A percentile compares a stretch with the other conserved stretches of the same genome.
These are phyloP conservation scores for Mycosarcoma mackinlayi DNA, from an alignment of 1,284 basidiomycete species.

Conservation along the genomic window DNA sequence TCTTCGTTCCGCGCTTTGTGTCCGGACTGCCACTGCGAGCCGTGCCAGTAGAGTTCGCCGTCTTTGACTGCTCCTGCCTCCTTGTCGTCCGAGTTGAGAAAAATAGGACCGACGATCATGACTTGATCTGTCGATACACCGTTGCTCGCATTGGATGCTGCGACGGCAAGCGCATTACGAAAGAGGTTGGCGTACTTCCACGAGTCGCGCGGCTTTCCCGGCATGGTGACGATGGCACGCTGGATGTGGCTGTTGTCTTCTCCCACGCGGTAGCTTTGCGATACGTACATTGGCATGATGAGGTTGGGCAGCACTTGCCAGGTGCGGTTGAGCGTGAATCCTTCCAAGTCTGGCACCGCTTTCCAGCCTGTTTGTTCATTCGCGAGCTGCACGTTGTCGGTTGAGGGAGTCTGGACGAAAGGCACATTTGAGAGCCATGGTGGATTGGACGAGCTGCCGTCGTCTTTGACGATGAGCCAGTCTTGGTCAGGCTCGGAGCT, in stretches of 20 bases:
- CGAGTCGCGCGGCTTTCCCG: conserved; percentile 62
- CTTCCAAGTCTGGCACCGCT: conserved; percentile 39
- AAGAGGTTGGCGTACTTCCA: conserved; percentile 64
- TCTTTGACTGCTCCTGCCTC: conserved; percentile 41
- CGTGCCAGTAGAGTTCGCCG: conserved; percentile 50
- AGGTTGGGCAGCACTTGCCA: conserved; percentile 30
- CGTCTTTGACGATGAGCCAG: conserved; percentile 45
- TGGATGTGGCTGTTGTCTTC: conserved; percentile 47
- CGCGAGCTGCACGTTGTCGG: conserved; percentile 8
- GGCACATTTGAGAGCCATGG: conserved; percentile 38
- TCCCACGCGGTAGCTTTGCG: conserved; percentile 38
- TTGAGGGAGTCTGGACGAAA: conserved; percentile 29
- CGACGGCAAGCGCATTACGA: conserved; percentile 48
- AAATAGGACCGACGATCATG: conserved; percentile 52
- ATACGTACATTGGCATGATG: conserved; percentile 56
- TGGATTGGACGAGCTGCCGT: conserved; percentile 29
- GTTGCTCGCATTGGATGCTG: conserved; percentile 37
- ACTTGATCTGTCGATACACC: conserved; percentile 37
- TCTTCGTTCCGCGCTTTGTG: conserved; percentile 43
- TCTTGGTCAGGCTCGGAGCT: conserved; percentile 22
- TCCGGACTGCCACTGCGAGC: conserved; percentile 61
- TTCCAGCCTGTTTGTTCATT: conserved; percentile 37
- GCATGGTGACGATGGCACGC: conserved; percentile 56
- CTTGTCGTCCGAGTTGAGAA: conserved; percentile 56
- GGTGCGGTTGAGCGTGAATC: conserved; percentile 56